Conservation (phyloP, 371 early-diverging fungal species). For the Catenaria anguillulae region DNA sequence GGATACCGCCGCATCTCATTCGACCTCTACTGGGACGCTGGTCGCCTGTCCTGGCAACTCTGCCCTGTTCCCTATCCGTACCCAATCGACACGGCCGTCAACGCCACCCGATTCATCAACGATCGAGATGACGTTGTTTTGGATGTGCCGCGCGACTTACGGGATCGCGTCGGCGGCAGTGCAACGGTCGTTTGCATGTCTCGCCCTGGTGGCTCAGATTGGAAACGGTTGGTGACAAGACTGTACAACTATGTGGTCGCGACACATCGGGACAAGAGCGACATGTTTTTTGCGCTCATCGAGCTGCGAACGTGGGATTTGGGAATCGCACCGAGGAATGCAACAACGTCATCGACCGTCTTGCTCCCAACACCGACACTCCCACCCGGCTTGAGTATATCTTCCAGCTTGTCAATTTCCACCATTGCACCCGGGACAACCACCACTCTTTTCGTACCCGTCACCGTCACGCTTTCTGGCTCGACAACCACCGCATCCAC, state of each 20-base stretch:
- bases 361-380: neutral
- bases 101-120: neutral
- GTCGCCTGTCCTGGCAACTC: neutral
- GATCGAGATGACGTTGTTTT: neutral
- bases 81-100: neutral
- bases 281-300: neutral
- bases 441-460: no score
- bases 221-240: neutral
- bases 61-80: neutral
- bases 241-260: neutral
- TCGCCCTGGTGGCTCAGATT: neutral
- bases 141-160: neutral
- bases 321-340: neutral
- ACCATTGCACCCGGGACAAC: no score
- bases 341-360: neutral
- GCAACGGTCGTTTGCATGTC: neutral
- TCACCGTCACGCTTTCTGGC: neutral
- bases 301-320: neutral
- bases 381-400: no score
- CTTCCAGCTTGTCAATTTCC: no score
- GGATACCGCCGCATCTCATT: neutral
- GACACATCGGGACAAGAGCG: no score
- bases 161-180: neutral
- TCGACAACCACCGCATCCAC: neutral
- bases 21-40: conserved; percentile 5